These are phyloP conservation scores for Xenosphaeropsis pyriputrescens DNA, from an alignment of 2,329 filamentous ascomycete species.

Conservation along the genomic window DNA sequence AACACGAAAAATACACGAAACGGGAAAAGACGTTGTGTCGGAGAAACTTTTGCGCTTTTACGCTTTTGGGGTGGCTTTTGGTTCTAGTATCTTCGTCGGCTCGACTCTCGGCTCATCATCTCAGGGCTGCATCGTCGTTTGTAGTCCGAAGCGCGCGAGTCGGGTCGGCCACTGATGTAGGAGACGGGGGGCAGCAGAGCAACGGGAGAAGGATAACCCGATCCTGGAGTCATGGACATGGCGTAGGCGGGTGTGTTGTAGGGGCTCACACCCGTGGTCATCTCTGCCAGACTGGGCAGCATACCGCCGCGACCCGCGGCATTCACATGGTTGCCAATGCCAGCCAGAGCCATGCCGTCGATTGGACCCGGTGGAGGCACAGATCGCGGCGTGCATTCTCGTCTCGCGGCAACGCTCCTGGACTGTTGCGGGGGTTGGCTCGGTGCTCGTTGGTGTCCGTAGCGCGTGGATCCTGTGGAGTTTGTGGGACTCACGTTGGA, in stretches of 20 bases:
- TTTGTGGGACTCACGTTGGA: too few species aligned
- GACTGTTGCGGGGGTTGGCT: constrained; percentile 3
- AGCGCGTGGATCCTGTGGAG: background rate
- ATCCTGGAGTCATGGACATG: constrained; percentile 15
- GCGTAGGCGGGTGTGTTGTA: constrained; percentile 44
- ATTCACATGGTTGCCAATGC: constrained; percentile 8
- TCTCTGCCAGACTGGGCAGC: constrained; percentile 45
- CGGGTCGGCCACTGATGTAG: constrained; percentile 1
- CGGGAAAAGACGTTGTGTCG: too few species aligned
- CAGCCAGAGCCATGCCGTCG: constrained; percentile 18
- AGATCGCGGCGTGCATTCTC: constrained; percentile 17
- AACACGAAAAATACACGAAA: too few species aligned
- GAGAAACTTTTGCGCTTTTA: too few species aligned
- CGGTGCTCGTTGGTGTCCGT: background rate
- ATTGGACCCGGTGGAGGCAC: constrained; percentile 21
- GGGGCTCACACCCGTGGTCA: constrained; percentile 47
- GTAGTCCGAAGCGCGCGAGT: constrained; percentile 13
- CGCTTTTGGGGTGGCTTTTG: too few species aligned
- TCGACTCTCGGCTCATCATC: constrained; percentile 18
- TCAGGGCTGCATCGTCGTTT: constrained; percentile 39
- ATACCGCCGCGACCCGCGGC: constrained; percentile 13
- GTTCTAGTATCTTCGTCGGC: constrained; percentile 18
- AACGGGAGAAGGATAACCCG: constrained; percentile 6
- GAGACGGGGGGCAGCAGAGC: constrained; percentile 19
- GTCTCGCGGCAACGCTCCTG: constrained; percentile 15